phyloP scores from a whole-genome alignment of 768 basidiomycete genomes.

The Tylopilus sp. region DNA sequence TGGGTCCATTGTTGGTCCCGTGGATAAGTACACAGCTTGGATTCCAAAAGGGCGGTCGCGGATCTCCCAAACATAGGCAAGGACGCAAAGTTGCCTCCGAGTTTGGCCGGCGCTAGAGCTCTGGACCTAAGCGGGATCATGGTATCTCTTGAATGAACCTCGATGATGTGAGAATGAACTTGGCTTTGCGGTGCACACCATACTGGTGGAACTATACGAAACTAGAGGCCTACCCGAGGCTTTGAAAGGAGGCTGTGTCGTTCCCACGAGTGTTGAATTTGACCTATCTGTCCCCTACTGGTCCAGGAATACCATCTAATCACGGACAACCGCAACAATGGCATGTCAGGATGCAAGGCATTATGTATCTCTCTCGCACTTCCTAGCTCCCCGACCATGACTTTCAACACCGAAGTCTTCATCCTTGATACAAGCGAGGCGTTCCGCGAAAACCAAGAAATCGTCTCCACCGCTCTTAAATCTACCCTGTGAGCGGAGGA shows the following conservation, averaged over 20 bases:
- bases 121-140: too few species aligned
- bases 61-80: slow-evolving; percentile 19
- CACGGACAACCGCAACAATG: too few species aligned
- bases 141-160: slow-evolving; percentile 17
- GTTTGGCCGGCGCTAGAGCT: too few species aligned
- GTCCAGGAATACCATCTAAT: too few species aligned
- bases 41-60: neutral
- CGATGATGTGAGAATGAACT: slow-evolving; percentile 12
- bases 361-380: too few species aligned
- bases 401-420: slow-evolving; percentile 22
- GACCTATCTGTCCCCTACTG: too few species aligned
- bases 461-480: neutral
- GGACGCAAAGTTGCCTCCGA: slow-evolving; percentile 20
- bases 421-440: slow-evolving; percentile 14
- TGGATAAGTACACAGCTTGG: neutral
- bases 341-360: too few species aligned
- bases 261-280: too few species aligned
- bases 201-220: too few species aligned
- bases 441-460: slow-evolving; percentile 1
- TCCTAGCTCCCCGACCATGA: neutral
- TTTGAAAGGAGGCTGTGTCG: too few species aligned
- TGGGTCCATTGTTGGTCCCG: slow-evolving; percentile 18
- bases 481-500: neutral
- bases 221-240: too few species aligned
- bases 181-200: too few species aligned